These are phyloP conservation scores for Austroboletus eburneus DNA, from an alignment of 768 basidiomycete species.

Conservation along the genomic window DNA sequence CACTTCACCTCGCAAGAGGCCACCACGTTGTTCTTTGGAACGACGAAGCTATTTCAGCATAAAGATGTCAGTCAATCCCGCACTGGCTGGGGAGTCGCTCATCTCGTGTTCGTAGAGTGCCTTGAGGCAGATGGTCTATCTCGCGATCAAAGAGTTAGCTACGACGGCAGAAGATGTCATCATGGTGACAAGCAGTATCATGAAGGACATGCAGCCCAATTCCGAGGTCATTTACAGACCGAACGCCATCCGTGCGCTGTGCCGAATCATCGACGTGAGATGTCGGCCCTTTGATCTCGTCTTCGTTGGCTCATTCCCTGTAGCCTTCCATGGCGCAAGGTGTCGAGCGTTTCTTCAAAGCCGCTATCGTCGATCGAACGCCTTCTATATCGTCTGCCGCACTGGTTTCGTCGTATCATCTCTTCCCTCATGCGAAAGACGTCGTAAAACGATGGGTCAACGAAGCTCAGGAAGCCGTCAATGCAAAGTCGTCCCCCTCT, in stretches of 20 bases:
- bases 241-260: constrained; percentile 94
- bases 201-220: constrained; percentile 99
- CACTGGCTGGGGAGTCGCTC: background rate
- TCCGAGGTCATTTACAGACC: constrained; percentile 98
- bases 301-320: constrained; percentile 2
- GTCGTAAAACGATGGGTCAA: constrained; percentile 99
- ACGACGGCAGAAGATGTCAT: constrained; percentile 97
- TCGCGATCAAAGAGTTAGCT: constrained; percentile 97
- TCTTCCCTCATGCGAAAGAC: constrained; percentile 89
- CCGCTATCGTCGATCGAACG: constrained; percentile 96
- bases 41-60: constrained; percentile 97
- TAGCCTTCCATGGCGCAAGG: constrained; percentile 99
- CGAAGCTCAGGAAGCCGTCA: constrained; percentile 95
- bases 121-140: constrained; percentile 94
- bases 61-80: constrained; percentile 77
- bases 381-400: constrained; percentile 95
- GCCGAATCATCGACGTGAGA: constrained; percentile 94
- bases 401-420: constrained; percentile 94
- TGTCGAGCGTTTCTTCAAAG: constrained; percentile 98
- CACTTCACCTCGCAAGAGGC: constrained; percentile 94
- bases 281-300: constrained; percentile 34
- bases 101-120: constrained; percentile 58
- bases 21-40: constrained; percentile 97
- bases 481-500: constrained; percentile 71
- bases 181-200: constrained; percentile 98